Percentiles rank a stretch among this genome's conserved stretches.
These are phyloP conservation scores for Dactylellina haptotyla DNA, from an alignment of 2,329 filamentous ascomycete species.

Conservation along the genomic window DNA sequence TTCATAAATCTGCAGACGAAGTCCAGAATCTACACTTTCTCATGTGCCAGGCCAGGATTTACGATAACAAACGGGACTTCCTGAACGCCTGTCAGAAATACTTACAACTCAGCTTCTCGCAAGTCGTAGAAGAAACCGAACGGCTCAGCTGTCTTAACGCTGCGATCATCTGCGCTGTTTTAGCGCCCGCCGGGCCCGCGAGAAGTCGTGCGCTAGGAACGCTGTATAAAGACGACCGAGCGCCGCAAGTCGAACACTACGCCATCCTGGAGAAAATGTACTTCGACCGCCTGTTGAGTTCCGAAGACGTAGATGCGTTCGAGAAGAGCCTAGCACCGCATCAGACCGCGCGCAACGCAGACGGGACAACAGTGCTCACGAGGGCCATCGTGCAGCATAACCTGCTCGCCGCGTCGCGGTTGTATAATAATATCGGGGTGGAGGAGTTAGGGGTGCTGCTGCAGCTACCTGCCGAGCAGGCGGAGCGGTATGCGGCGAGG, in stretches of 20 bases:
- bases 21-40: conserved; percentile 84
- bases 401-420: conserved; percentile 80
- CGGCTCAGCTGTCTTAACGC: conserved; percentile 83
- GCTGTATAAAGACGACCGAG: conserved; percentile 92
- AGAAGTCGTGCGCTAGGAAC: conserved; percentile 81
- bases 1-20: conserved; percentile 78
- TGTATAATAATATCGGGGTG: conserved; percentile 81
- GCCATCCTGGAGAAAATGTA: conserved; percentile 97
- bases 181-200: conserved; percentile 88
- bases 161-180: conserved; percentile 89
- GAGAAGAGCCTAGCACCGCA: conserved; percentile 82
- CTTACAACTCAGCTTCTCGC: conserved; percentile 82
- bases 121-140: conserved; percentile 84
- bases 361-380: conserved; percentile 90
- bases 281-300: conserved; percentile 82
- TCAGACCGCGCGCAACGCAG: conserved; percentile 87
- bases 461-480: conserved; percentile 79
- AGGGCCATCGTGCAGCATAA: conserved; percentile 98
- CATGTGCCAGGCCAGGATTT: conserved; percentile 89
- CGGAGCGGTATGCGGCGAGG: conserved; percentile 87
- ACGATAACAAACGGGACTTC: conserved; percentile 89
- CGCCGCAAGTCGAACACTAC: conserved; percentile 78
- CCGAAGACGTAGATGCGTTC: conserved; percentile 86
- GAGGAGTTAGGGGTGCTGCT: conserved; percentile 80
- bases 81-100: conserved; percentile 87